Evolutionary conservation across 768 basidiomycete species (phyloP), one percentile per base, ranked within the genome.

Genomic region (Ramaria sp.): DNA sequence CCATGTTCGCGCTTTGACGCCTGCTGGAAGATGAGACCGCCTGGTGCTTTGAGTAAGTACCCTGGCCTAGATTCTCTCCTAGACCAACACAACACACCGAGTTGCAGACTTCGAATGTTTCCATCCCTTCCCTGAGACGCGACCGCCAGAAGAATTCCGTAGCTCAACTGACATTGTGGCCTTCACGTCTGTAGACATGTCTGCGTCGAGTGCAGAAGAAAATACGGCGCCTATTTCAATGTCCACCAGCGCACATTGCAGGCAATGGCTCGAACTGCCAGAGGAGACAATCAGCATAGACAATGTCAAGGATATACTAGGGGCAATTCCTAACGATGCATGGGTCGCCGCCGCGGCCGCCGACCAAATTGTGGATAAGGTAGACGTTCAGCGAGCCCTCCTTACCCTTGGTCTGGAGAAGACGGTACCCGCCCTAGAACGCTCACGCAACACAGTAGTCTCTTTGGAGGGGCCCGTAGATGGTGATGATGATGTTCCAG

Each of bases 261-360:
- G 13, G 15, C 53, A 69, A 62, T 91, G 90, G 89, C 69, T 72
- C 53, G 63, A 67, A 46, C 74, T 85, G 55, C 61, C 72, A 38
- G 80, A 89, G 68, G 68, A 75, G 38, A 75, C 84, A n/a, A 64
- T 91, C 57, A 81, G 81, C 3, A 63, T 70, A 0, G 75, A 80
- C 49, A 63, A 65, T 42, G 70, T 87, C 27, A 68, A 72, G 22
- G 64, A 77, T 22, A 63, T 75, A 19, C 75, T 93, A 19, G 70
- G 67, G 9, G 63, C 71, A 22, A 70, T 86, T 41, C 68, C 72
- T 42, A 82, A 91, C 63, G 85, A 92, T 67, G 69, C 83, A 9
- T 92, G 89, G 88, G 84, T 83, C 15, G 78, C 77, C 38, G 80
- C 84, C n/a, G 87, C 88, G 2, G 86, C 81, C 62, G 71, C 75